Conservation (phyloP, 768 basidiomycete species). For the Phylloporus arenicola region DNA sequence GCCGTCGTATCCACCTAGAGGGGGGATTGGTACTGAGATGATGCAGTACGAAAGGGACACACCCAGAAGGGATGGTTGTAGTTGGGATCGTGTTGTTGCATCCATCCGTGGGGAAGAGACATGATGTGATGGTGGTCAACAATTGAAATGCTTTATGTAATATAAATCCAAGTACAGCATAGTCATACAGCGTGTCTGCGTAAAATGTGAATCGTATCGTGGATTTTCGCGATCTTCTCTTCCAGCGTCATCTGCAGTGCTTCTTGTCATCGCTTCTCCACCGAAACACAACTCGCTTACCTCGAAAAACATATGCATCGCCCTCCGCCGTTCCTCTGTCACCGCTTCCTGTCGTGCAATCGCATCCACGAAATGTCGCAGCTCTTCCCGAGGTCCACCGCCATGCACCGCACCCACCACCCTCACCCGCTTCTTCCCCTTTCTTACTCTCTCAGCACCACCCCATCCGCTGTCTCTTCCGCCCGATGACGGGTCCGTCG, state of each 20-base stretch:
- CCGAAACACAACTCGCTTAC: constrained; percentile 25
- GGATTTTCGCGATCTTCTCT: constrained; percentile 48
- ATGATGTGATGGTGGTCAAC: constrained; percentile 20
- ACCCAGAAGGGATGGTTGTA: constrained; percentile 49
- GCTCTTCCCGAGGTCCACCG: constrained; percentile 9
- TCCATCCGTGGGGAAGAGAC: constrained; percentile 54
- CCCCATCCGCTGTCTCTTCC: constrained; percentile 18
- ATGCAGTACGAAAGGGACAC: constrained; percentile 1
- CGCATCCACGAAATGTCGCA: constrained; percentile 41
- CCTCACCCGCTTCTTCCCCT: background rate
- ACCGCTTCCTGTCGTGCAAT: constrained; percentile 39
- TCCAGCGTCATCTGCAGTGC: constrained; percentile 48
- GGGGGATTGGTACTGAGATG: background rate
- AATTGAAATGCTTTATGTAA: background rate
- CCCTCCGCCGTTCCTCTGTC: constrained; percentile 33
- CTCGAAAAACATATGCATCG: constrained; percentile 50
- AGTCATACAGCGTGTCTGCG: constrained; percentile 14
- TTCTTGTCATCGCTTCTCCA: background rate
- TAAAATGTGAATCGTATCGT: constrained; percentile 42
- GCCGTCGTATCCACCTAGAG: constrained; percentile 58
- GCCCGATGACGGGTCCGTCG: constrained; percentile 15
- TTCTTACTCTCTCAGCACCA: constrained; percentile 12
- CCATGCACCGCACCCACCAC: background rate
- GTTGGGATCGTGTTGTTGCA: constrained; percentile 40
- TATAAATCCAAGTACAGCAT: background rate